Percentiles rank a stretch among this genome's conserved stretches.
phyloP scores from a whole-genome alignment of 2,329 filamentous ascomycete genomes.

The Pseudocercospora cruenta region DNA sequence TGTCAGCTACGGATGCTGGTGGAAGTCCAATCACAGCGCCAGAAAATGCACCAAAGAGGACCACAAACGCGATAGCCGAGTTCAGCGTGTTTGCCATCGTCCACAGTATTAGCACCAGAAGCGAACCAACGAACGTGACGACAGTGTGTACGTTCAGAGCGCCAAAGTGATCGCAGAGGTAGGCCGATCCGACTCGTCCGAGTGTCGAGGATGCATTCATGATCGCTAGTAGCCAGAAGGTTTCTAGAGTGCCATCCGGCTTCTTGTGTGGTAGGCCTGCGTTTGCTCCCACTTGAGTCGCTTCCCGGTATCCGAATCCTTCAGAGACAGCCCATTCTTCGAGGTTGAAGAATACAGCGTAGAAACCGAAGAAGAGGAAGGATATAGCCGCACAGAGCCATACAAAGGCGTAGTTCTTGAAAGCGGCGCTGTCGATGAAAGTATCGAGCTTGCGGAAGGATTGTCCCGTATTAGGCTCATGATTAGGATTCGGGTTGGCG shows the following conservation, averaged over 20 bases:
- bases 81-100: conserved; percentile 43
- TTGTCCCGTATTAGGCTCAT: conserved; percentile 38
- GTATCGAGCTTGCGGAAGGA: conserved; percentile 42
- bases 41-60: conserved; percentile 53
- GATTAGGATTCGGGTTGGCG: conserved; percentile 49
- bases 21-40: conserved; percentile 56
- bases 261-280: conserved; percentile 25
- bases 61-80: conserved; percentile 51
- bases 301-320: conserved; percentile 45
- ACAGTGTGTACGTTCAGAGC: conserved; percentile 51
- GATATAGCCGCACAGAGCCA: conserved; percentile 51
- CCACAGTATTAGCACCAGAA: conserved; percentile 52
- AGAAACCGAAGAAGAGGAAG: conserved; percentile 57
- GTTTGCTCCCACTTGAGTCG: conserved; percentile 24
- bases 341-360: conserved; percentile 57
- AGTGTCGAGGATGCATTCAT: conserved; percentile 55
- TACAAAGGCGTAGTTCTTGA: conserved; percentile 47
- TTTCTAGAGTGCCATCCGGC: conserved; percentile 44
- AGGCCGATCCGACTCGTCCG: conserved; percentile 51
- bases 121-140: conserved; percentile 46
- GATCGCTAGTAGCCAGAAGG: conserved; percentile 54
- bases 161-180: conserved; percentile 49
- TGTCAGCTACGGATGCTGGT: conserved; percentile 53
- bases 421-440: conserved; percentile 48
- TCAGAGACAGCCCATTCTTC: conserved; percentile 55